Evolutionary conservation across 2,329 filamentous ascomycete genomes (phyloP).

Genomic region (Aspergillus clavatus): DNA sequence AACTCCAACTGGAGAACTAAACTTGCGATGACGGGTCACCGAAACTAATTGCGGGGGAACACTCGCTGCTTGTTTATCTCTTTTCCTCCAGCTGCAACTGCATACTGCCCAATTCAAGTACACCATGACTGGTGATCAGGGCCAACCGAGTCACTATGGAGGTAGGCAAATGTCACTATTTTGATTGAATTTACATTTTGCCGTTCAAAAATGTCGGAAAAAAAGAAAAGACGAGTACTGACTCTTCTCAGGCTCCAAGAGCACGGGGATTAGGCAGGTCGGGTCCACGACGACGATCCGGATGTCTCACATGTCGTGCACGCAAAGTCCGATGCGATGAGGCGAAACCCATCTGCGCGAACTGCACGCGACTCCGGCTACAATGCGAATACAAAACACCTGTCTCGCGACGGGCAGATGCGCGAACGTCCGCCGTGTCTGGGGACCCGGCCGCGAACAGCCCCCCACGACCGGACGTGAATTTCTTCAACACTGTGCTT

Average conservation of each 20-base stretch:
- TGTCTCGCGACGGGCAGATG: conserved; percentile 3
- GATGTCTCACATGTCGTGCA: conserved; percentile 33
- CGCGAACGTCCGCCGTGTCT: not conserved
- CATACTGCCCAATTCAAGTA: not conserved
- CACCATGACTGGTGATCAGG: conserved; percentile 1
- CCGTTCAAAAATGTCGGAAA: too few species aligned
- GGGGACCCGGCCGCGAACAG: not conserved
- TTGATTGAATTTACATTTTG: too few species aligned
- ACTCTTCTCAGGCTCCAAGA: conserved; percentile 18
- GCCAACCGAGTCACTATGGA: conserved; percentile 1
- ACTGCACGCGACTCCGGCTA: conserved; percentile 30
- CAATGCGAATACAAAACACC: conserved; percentile 26
- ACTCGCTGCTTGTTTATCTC: not conserved
- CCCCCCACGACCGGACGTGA: conserved; percentile 18
- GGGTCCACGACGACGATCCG: conserved; percentile 32
- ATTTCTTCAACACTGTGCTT: conserved; percentile 27
- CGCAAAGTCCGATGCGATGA: conserved; percentile 37
- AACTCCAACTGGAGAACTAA: too few species aligned
- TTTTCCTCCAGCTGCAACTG: not conserved
- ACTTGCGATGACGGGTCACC: not conserved
- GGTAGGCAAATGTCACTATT: not conserved
- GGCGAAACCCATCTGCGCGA: conserved; percentile 30
- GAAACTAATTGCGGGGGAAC: conserved; percentile 2
- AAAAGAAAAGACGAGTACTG: too few species aligned
- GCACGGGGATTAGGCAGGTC: conserved; percentile 32